A percentile compares a stretch with the other conserved stretches of the same genome.
phyloP scores from a whole-genome alignment of 208 protist species.

The Wallacemonas rigidus region DNA sequence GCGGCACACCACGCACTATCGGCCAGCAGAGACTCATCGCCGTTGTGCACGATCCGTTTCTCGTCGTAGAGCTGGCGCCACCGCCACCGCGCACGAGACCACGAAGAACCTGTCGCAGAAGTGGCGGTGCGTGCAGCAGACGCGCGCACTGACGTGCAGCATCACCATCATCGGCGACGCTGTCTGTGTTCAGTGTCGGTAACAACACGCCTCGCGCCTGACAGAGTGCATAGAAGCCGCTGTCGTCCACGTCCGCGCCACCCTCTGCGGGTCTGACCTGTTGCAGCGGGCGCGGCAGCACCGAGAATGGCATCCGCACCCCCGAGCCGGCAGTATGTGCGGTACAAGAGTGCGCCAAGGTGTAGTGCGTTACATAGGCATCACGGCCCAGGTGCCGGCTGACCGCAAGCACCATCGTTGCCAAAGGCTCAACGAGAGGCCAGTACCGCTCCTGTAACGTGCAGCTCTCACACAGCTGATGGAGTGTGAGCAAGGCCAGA shows the following conservation, averaged over 20 bases:
- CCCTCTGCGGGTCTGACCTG: neutral
- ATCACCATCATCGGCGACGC: neutral
- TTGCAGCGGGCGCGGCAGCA: too few relatives aligned
- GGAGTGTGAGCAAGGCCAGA: slow-evolving; percentile 47
- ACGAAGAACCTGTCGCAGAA: neutral
- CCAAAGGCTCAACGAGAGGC: slow-evolving; percentile 49
- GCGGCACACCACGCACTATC: slow-evolving; percentile 20
- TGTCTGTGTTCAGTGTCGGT: neutral
- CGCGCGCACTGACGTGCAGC: too few relatives aligned
- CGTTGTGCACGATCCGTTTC: neutral
- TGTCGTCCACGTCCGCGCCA: neutral
- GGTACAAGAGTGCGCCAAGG: slow-evolving; percentile 14
- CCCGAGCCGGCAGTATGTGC: neutral
- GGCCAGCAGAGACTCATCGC: slow-evolving; percentile 20
- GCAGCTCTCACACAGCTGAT: slow-evolving; percentile 69
- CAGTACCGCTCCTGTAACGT: slow-evolving; percentile 65
- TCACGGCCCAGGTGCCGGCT: slow-evolving; percentile 40
- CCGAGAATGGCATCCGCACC: too few relatives aligned
- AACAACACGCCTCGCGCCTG: neutral
- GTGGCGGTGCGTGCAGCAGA: neutral
- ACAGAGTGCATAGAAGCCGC: neutral
- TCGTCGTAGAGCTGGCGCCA: neutral
- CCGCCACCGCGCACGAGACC: neutral
- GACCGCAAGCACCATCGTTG: slow-evolving; percentile 39
- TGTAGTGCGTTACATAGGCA: slow-evolving; percentile 61